phyloP scores from a whole-genome alignment of 345 rosid species.

The Ceriops decandra region DNA sequence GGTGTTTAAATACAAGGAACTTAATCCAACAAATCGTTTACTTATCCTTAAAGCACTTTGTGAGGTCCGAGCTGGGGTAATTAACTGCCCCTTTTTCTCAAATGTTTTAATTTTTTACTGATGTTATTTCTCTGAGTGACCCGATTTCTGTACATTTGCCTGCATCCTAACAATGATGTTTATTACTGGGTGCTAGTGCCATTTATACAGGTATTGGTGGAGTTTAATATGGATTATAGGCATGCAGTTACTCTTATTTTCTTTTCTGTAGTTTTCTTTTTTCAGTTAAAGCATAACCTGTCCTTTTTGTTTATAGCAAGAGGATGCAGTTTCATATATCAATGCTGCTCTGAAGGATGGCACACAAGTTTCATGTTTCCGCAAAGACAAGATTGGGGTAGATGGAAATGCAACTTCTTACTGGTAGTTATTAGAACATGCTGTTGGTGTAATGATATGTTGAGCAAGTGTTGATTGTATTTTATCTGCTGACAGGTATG shows the following conservation, averaged over 20 bases:
- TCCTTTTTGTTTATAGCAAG: slow-evolving; percentile 52
- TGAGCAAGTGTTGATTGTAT: slow-evolving; percentile 17
- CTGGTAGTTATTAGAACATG: slow-evolving; percentile 47
- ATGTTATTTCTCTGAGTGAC: background rate
- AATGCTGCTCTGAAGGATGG: slow-evolving; percentile 51
- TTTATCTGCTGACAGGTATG: slow-evolving; percentile 44
- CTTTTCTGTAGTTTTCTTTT: slow-evolving; percentile 1
- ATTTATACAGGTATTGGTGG: background rate
- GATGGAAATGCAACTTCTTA: slow-evolving; percentile 60
- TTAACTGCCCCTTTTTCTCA: slow-evolving; percentile 8
- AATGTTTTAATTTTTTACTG: slow-evolving; percentile 13
- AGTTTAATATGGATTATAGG: slow-evolving; percentile 6
- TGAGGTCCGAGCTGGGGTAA: slow-evolving; percentile 78
- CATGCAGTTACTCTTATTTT: slow-evolving; percentile 1
- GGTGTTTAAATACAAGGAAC: slow-evolving; percentile 52
- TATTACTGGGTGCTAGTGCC: too few species aligned
- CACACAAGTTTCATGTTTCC: slow-evolving; percentile 41
- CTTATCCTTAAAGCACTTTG: slow-evolving; percentile 73
- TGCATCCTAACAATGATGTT: too few species aligned
- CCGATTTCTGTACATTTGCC: background rate
- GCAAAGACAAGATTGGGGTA: slow-evolving; percentile 64
- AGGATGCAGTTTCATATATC: slow-evolving; percentile 51
- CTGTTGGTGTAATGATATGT: slow-evolving; percentile 15
- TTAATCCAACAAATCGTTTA: slow-evolving; percentile 56
- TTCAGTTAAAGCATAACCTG: slow-evolving; percentile 5